Percentiles rank a stretch among this genome's conserved stretches.
phyloP scores from a whole-genome alignment of 164 flowering plant genomes.

The Dillenia turbinata region DNA sequence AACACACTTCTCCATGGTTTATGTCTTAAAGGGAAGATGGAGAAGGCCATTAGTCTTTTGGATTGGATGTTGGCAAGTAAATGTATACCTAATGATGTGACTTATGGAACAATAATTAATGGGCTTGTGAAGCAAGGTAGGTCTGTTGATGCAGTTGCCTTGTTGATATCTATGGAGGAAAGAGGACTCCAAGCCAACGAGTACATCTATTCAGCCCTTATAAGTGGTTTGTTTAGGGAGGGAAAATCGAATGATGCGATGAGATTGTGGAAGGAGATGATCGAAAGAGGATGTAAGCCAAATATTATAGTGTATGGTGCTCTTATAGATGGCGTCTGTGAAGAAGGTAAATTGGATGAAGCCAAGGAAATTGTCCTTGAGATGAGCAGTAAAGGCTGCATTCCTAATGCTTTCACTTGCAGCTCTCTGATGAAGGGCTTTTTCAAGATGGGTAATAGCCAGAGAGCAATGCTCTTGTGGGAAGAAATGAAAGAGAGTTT shows the following conservation, averaged over 20 bases:
- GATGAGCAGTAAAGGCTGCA: conserved; percentile 50
- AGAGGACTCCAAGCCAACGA: conserved; percentile 54
- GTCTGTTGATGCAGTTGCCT: conserved; percentile 39
- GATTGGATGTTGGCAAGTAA: conserved; percentile 57
- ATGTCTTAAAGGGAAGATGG: conserved; percentile 73
- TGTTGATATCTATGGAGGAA: conserved; percentile 57
- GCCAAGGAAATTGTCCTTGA: conserved; percentile 45
- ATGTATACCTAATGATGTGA: conserved; percentile 61
- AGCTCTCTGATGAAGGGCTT: conserved; percentile 78
- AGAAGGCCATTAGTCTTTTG: conserved; percentile 65
- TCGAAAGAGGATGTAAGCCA: conserved; percentile 51
- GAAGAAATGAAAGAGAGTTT: conserved; percentile 47
- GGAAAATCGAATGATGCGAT: conserved; percentile 56
- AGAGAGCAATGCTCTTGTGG: conserved; percentile 67
- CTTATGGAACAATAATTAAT: conserved; percentile 74
- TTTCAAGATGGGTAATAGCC: conserved; percentile 43
- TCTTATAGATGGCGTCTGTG: conserved; percentile 74
- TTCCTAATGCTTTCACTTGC: conserved; percentile 68
- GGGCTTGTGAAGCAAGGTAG: conserved; percentile 78
- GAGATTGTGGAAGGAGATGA: conserved; percentile 59
- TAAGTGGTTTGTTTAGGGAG: conserved; percentile 80
- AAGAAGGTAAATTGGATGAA: conserved; percentile 45
- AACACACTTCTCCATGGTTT: conserved; percentile 77
- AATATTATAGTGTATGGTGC: conserved; percentile 68
- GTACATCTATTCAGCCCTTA: conserved; percentile 60